Conservation (phyloP, 768 basidiomycete species). For the Sistotremastrum niveocremeum region DNA sequence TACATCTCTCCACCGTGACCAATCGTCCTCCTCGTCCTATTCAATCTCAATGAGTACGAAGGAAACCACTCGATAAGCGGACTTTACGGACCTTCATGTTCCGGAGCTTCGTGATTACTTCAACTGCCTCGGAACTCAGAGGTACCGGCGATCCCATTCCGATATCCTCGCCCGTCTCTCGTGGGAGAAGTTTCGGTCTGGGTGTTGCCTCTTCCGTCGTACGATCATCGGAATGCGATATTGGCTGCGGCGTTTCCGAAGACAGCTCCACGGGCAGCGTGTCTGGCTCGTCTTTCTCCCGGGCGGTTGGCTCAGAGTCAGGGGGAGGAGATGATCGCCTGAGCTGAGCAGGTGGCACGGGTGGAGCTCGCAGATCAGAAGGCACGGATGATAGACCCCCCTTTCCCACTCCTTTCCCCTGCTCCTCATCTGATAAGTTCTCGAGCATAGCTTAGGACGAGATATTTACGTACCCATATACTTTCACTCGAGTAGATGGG, state of each 20-base stretch:
- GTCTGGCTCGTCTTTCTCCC: no score
- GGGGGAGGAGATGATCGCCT: slow-evolving; percentile 8
- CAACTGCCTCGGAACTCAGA: slow-evolving; percentile 62
- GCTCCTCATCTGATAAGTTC: neutral
- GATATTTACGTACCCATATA: slow-evolving; percentile 48
- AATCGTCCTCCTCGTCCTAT: slow-evolving; percentile 79
- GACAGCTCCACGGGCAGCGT: neutral
- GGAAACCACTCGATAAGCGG: neutral
- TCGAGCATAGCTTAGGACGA: slow-evolving; percentile 4
- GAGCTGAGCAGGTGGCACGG: slow-evolving; percentile 33
- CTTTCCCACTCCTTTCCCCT: slow-evolving; percentile 65
- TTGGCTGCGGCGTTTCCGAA: slow-evolving; percentile 34
- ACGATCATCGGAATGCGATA: slow-evolving; percentile 10
- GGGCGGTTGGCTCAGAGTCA: no score
- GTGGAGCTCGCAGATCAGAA: slow-evolving; percentile 48
- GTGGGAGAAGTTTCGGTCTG: slow-evolving; percentile 43
- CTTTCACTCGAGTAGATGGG: slow-evolving; percentile 75
- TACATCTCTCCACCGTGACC: slow-evolving; percentile 79
- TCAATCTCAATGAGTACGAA: slow-evolving; percentile 1
- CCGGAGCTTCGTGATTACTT: slow-evolving; percentile 62
- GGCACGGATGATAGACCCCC: slow-evolving; percentile 72
- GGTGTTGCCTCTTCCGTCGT: neutral
- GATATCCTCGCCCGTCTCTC: slow-evolving; percentile 78
- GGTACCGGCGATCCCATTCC: slow-evolving; percentile 80
- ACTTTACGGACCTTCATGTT: slow-evolving; percentile 57